A percentile compares a stretch with the other conserved stretches of the same genome.
phyloP scores from a whole-genome alignment of 331 rosid genomes.

The Rhamnella rubrinervis region DNA sequence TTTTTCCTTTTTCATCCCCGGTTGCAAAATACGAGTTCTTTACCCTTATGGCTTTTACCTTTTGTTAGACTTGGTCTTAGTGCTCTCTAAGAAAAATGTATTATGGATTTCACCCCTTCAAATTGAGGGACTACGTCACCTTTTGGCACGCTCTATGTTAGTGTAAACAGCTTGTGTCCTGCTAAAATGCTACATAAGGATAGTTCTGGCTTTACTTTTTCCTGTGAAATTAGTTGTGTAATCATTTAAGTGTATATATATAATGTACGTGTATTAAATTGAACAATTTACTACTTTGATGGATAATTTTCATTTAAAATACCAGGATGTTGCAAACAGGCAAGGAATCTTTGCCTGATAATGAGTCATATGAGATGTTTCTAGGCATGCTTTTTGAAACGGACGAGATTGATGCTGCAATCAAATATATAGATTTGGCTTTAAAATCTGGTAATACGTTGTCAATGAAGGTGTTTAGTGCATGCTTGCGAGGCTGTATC shows the following conservation, averaged over 20 bases:
- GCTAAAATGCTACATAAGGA: no score
- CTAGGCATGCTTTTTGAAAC: constrained; percentile 65
- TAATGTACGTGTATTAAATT: neutral
- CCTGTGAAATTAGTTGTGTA: neutral
- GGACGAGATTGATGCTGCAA: constrained; percentile 55
- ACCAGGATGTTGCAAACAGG: constrained; percentile 88
- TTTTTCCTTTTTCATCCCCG: no score
- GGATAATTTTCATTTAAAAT: constrained; percentile 17
- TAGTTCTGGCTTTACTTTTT: neutral
- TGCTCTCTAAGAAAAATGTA: neutral
- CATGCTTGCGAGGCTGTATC: constrained; percentile 57
- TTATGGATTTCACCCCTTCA: no score
- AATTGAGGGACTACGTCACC: no score
- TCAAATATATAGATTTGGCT: constrained; percentile 65
- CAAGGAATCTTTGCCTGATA: constrained; percentile 68
- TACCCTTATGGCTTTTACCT: neutral
- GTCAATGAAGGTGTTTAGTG: constrained; percentile 52
- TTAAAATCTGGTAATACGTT: constrained; percentile 66
- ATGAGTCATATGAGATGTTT: constrained; percentile 76
- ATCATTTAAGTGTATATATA: neutral
- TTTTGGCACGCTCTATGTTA: neutral
- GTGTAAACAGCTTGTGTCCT: no score
- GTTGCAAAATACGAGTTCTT: no score
- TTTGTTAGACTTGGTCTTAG: neutral
- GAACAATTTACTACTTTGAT: neutral